phyloP scores from a whole-genome alignment of 2,329 filamentous ascomycete species.

The Colletotrichum ledebouriae region DNA sequence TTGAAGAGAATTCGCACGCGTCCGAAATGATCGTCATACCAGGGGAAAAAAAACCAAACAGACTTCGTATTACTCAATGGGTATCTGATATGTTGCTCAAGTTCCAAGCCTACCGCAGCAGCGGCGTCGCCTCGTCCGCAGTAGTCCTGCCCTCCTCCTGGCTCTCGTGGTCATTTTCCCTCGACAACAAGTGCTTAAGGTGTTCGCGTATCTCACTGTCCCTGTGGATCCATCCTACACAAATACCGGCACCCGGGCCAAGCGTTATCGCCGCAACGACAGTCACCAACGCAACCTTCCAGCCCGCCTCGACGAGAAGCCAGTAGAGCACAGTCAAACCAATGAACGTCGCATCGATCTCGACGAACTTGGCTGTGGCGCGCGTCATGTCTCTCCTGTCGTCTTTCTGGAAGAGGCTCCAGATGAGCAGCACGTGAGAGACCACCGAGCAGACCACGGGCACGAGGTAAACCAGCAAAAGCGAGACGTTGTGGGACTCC shows the following conservation, averaged over 20 bases:
- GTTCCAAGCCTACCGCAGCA: conserved; percentile 44
- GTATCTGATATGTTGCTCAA: no score
- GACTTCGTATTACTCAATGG: background rate
- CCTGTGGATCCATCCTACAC: conserved; percentile 56
- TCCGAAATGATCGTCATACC: background rate
- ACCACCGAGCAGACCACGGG: conserved; percentile 59
- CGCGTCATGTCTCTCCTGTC: conserved; percentile 65
- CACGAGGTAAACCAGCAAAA: conserved; percentile 59
- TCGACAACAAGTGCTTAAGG: conserved; percentile 36
- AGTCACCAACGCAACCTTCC: conserved; percentile 54
- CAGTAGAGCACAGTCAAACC: conserved; percentile 65
- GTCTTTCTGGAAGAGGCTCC: conserved; percentile 55
- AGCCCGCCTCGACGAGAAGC: conserved; percentile 65
- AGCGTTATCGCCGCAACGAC: conserved; percentile 49
- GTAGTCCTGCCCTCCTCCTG: conserved; percentile 24
- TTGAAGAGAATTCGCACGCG: background rate
- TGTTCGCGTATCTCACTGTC: conserved; percentile 52
- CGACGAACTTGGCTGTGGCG: conserved; percentile 59
- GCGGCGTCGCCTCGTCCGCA: conserved; percentile 52
- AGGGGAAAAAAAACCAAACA: no score
- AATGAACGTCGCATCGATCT: conserved; percentile 61
- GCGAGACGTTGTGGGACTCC: conserved; percentile 55
- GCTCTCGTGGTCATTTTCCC: background rate
- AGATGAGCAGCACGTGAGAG: conserved; percentile 59
- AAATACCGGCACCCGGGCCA: conserved; percentile 56